A percentile compares a stretch with the other conserved stretches of the same genome.
phyloP scores from a whole-genome alignment of 495 filamentous ascomycete genomes.

The Annulohypoxylon moriforme region DNA sequence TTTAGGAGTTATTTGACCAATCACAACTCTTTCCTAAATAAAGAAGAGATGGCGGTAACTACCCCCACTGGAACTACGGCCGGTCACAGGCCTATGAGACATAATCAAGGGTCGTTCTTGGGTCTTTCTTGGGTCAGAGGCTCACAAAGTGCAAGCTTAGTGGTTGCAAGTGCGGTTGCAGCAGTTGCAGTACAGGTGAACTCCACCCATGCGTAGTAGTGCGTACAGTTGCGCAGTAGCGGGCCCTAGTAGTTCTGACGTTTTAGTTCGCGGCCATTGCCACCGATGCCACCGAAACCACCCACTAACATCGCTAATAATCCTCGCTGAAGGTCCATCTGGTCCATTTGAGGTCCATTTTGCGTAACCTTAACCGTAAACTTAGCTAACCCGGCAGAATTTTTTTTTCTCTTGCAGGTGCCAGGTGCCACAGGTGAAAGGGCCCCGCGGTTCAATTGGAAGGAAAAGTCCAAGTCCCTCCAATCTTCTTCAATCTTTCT shows the following conservation, averaged over 20 bases:
- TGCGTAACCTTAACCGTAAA: constrained; percentile 32
- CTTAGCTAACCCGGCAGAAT: constrained; percentile 35
- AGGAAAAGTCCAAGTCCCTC: constrained; percentile 32
- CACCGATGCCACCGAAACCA: constrained; percentile 35
- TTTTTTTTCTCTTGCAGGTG: constrained; percentile 27
- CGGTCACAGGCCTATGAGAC: constrained; percentile 27
- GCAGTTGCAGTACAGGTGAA: neutral
- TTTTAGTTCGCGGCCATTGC: constrained; percentile 29
- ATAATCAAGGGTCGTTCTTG: constrained; percentile 14
- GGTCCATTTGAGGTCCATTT: constrained; percentile 23
- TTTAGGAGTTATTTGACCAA: constrained; percentile 36
- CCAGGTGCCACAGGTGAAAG: constrained; percentile 19
- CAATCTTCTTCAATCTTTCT: constrained; percentile 38
- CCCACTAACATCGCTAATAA: constrained; percentile 21
- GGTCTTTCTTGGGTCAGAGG: constrained; percentile 35
- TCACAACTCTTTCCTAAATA: constrained; percentile 10
- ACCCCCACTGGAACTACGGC: constrained; percentile 17
- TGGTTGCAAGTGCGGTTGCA: constrained; percentile 26
- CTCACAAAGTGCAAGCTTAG: constrained; percentile 37
- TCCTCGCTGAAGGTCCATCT: constrained; percentile 9
- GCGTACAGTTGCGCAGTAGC: too few relatives aligned
- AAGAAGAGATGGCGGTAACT: constrained; percentile 20
- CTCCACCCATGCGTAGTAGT: too few relatives aligned
- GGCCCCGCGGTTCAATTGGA: constrained; percentile 39
- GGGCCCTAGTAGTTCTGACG: constrained; percentile 6